These are phyloP conservation scores for Gossypium australe DNA, from an alignment of 345 rosid species.

Conservation along the genomic window DNA sequence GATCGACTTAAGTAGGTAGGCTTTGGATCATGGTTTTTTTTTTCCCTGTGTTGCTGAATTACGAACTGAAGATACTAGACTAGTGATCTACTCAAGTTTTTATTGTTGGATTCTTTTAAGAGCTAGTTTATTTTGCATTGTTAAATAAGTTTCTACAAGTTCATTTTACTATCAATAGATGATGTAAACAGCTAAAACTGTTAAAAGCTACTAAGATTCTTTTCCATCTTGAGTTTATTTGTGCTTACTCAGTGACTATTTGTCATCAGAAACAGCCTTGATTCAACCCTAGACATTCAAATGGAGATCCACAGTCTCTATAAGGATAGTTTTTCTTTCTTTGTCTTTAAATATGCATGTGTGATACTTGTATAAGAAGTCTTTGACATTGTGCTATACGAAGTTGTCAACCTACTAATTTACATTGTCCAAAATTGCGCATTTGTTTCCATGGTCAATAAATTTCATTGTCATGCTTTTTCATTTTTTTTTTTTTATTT, in stretches of 20 bases:
- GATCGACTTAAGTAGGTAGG: not conserved
- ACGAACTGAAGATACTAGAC: not conserved
- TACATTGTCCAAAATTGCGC: not conserved
- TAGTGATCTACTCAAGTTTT: not conserved
- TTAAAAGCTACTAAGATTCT: not conserved
- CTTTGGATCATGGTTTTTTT: not conserved
- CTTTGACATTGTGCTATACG: not conserved
- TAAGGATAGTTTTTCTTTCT: not conserved
- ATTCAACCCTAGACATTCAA: not conserved
- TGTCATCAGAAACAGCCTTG: not conserved
- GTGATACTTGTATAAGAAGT: not conserved
- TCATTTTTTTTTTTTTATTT: too few species aligned
- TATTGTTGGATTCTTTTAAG: not conserved
- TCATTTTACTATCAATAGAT: not conserved
- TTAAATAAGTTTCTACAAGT: not conserved
- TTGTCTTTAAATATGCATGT: not conserved
- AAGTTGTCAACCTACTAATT: not conserved
- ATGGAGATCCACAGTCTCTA: not conserved
- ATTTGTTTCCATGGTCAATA: not conserved
- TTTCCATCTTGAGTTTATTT: not conserved
- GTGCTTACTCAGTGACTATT: not conserved
- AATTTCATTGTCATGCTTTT: not conserved
- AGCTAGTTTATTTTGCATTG: not conserved
- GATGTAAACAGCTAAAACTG: not conserved
- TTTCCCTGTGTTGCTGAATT: not conserved